These are phyloP conservation scores for Colletotrichum sublineola DNA, from an alignment of 2,329 filamentous ascomycete genomes.

Conservation along the genomic window DNA sequence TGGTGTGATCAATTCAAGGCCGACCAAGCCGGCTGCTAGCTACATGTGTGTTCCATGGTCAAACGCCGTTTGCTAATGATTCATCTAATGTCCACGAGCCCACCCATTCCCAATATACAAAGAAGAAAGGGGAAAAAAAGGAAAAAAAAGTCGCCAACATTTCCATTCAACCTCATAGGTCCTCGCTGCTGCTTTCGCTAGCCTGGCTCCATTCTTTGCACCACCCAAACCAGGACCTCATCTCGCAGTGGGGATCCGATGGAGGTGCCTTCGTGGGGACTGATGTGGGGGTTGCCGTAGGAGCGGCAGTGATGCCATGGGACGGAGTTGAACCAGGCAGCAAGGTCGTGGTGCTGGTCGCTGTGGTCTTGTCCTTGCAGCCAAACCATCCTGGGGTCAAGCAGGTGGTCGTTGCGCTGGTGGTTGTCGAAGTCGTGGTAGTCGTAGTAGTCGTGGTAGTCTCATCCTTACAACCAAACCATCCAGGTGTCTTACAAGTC, in stretches of 20 bases:
- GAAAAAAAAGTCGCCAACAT: not conserved
- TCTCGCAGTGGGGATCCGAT: conserved; percentile 51
- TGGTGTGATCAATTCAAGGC: not conserved
- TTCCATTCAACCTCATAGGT: conserved; percentile 29
- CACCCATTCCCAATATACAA: not conserved
- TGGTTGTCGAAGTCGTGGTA: conserved; percentile 47
- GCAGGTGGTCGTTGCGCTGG: conserved; percentile 54
- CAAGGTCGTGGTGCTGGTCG: conserved; percentile 39
- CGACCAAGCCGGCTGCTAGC: not conserved
- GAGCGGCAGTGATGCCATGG: conserved; percentile 49
- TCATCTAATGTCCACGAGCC: conserved; percentile 5
- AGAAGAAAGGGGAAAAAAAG: not conserved
- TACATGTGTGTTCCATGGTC: conserved; percentile 4
- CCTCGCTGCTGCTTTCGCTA: conserved; percentile 25
- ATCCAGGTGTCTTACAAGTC: conserved; percentile 73
- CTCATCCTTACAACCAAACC: conserved; percentile 75
- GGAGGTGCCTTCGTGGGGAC: conserved; percentile 45
- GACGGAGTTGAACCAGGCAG: conserved; percentile 41
- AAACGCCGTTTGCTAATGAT: conserved; percentile 17
- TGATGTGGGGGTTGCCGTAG: conserved; percentile 49
- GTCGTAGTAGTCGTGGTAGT: conserved; percentile 50
- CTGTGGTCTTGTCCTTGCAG: conserved; percentile 59
- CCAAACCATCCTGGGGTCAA: conserved; percentile 68
- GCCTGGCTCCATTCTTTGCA: conserved; percentile 55
- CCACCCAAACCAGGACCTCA: conserved; percentile 57